Conservation (phyloP, 371 early-diverging fungal genomes). For the Mucor piriformis region DNA sequence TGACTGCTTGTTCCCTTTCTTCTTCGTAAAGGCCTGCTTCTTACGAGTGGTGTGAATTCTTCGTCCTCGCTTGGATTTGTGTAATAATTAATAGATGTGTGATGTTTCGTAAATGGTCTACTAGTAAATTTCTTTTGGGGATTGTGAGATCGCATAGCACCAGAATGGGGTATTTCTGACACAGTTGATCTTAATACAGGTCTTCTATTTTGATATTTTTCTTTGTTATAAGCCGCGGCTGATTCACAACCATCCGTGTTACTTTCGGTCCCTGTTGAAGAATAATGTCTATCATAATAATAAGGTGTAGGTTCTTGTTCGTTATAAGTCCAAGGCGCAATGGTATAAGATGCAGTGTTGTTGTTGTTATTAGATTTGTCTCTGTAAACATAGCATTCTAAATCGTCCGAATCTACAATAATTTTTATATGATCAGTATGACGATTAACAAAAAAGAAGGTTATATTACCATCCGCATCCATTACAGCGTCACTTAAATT, state of each 20-base stretch:
- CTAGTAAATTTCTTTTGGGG: conserved; percentile 1
- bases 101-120: conserved; percentile 11
- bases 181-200: conserved; percentile 44
- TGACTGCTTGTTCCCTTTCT: conserved; percentile 17
- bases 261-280: conserved; percentile 28
- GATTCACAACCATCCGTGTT: conserved; percentile 24
- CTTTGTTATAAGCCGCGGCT: conserved; percentile 3
- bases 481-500: conserved; percentile 51
- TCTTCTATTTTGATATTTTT: conserved; percentile 23
- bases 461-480: conserved; percentile 45
- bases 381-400: conserved; percentile 44
- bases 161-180: conserved; percentile 25
- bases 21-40: conserved; percentile 14
- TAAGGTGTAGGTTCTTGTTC: background rate
- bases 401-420: conserved; percentile 41
- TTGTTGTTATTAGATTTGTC: conserved; percentile 29
- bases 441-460: background rate
- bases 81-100: conserved; percentile 1
- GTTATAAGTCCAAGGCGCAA: conserved; percentile 11
- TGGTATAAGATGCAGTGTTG: conserved; percentile 9
- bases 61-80: conserved; percentile 20
- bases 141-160: background rate
- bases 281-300: conserved; percentile 20
- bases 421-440: background rate
- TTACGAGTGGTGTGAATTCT: conserved; percentile 21